A percentile compares a stretch with the other conserved stretches of the same genome.
These are phyloP conservation scores for Pseudogymnoascus sp. DNA, from an alignment of 2,329 filamentous ascomycete species.

Conservation along the genomic window DNA sequence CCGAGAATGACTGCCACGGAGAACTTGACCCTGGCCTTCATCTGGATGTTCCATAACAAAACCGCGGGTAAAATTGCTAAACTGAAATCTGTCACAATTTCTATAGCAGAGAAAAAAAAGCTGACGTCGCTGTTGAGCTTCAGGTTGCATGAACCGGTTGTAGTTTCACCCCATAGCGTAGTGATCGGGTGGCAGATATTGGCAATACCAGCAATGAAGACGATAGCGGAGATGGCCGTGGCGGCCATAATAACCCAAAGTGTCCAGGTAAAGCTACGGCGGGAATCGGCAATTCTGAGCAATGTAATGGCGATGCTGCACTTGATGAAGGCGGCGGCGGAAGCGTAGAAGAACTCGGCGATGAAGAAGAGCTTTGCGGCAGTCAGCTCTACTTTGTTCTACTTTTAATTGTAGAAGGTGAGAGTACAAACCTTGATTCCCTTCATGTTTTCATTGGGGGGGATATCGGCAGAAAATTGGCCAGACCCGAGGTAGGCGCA, in stretches of 20 bases:
- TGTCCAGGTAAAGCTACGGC: conserved; percentile 24
- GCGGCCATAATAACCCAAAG: conserved; percentile 25
- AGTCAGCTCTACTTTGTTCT: conserved; percentile 11
- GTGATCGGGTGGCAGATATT: conserved; percentile 29
- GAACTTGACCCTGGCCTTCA: conserved; percentile 37
- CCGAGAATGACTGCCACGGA: conserved; percentile 37
- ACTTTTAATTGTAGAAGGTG: not conserved
- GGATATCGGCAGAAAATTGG: conserved; percentile 19
- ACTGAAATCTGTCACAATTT: conserved; percentile 30
- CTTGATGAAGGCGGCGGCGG: conserved; percentile 26
- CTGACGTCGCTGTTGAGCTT: conserved; percentile 27
- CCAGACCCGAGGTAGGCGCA: conserved; percentile 26
- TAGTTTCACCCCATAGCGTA: conserved; percentile 27
- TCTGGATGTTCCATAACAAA: conserved; percentile 35
- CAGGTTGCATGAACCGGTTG: conserved; percentile 24
- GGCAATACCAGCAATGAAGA: conserved; percentile 26
- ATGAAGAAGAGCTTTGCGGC: conserved; percentile 29
- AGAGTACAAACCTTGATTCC: conserved; percentile 20
- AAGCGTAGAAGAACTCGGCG: conserved; percentile 34
- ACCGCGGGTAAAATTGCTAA: conserved; percentile 33
- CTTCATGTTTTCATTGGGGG: conserved; percentile 16
- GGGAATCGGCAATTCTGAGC: conserved; percentile 28
- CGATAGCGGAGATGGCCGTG: conserved; percentile 20
- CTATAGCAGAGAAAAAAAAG: conserved; percentile 31
- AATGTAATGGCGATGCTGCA: conserved; percentile 27